Evolutionary conservation across 2,329 filamentous ascomycete species (phyloP), one percentile per base, ranked within the genome.

Genomic region (Hypoxylon sp.): DNA sequence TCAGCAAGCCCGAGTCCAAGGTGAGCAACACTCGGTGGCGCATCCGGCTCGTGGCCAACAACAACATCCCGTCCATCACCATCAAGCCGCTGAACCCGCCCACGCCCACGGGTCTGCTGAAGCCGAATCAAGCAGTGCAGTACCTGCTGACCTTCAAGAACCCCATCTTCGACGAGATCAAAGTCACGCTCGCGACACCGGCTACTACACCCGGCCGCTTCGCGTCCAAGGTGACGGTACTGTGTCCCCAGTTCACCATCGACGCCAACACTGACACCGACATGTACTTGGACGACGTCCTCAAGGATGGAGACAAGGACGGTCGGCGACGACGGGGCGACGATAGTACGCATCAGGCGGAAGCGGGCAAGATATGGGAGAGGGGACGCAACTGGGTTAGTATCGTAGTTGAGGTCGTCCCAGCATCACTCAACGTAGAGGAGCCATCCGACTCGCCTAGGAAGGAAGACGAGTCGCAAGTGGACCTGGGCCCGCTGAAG

Each of bases 361-460:
- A 97, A 79, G 93, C 93, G 0, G 96, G 95, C 57, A 98, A 98
- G 81, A 90, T 98, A n/a, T 99, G 94, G 92, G 94, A 98, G 70
- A 88, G 91, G 59, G 95, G 94, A 0, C 86, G 94, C 37, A 99
- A 98, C 79, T 98, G 94, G 93, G 96, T 96, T 14, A 96, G 91
- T 72, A 93, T 99, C 10, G 92, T 98, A 19, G 85, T 99, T 26
- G 96, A 99, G 79, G 91, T 99, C 13, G 88, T 98, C 0, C 88
- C 94, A 1, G 84, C 88, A 0, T 86, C 84, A 48, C 78, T 90
- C 22, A 78, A 79, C 39, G 72, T 82, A 1, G 82, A 84, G 33
- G 74, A 78, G 35, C 76, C 80, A 37, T 72, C 73, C 64, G 63
- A 53, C 24, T 46, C 75, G 35, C 74, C 65, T 63, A 68, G 70